Percentiles rank a stretch among this genome's conserved stretches.
phyloP scores from a whole-genome alignment of 352 stramenopile species.

The Pythium grandisporangium region DNA sequence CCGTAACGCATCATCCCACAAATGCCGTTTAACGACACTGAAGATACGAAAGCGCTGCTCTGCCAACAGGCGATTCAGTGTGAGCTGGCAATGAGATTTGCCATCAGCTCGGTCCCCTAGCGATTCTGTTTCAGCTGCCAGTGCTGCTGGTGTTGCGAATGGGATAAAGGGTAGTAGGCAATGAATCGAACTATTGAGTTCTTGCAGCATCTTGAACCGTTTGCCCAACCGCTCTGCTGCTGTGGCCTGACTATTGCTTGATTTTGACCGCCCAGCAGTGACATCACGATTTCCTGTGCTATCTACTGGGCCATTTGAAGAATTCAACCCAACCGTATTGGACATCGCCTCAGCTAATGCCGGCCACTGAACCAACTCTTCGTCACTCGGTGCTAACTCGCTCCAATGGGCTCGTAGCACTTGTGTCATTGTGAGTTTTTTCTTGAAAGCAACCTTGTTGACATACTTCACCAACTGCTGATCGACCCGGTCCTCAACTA shows the following conservation, averaged over 20 bases:
- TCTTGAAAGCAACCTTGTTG: slow-evolving; percentile 44
- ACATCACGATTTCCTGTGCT: too few species aligned
- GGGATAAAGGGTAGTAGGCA: slow-evolving; percentile 42
- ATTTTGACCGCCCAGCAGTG: background rate
- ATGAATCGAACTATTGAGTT: slow-evolving; percentile 57
- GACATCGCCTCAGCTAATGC: slow-evolving; percentile 44
- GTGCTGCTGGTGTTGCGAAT: slow-evolving; percentile 15
- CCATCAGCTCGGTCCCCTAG: too few species aligned
- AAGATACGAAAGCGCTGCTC: slow-evolving; percentile 58
- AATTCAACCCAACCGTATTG: too few species aligned
- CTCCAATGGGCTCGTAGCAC: slow-evolving; percentile 44
- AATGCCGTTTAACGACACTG: slow-evolving; percentile 48
- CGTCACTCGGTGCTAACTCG: slow-evolving; percentile 44
- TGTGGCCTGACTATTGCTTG: background rate
- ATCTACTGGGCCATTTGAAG: too few species aligned
- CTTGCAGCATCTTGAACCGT: slow-evolving; percentile 67
- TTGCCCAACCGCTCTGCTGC: slow-evolving; percentile 26
- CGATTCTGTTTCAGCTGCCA: too few species aligned
- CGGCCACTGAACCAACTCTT: slow-evolving; percentile 64
- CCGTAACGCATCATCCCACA: slow-evolving; percentile 64
- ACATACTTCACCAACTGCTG: slow-evolving; percentile 67
- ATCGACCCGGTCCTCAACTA: slow-evolving; percentile 26
- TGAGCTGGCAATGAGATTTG: too few species aligned
- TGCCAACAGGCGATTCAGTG: slow-evolving; percentile 14
- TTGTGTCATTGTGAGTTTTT: slow-evolving; percentile 37